A percentile compares a stretch with the other conserved stretches of the same genome.
phyloP scores from a whole-genome alignment of 768 basidiomycete species.

The Suillus decipiens region DNA sequence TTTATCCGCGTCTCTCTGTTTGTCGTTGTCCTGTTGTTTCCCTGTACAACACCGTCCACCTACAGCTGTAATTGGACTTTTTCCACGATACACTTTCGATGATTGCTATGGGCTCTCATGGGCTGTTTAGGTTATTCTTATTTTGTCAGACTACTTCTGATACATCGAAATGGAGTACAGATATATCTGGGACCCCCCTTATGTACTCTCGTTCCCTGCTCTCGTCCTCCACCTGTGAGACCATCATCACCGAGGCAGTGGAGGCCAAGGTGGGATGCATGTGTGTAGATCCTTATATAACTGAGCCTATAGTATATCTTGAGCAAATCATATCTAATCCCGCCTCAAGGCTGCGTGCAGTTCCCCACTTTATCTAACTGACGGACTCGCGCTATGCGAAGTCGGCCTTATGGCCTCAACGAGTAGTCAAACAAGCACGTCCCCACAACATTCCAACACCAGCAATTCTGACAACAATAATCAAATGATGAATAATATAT shows the following conservation, averaged over 20 bases:
- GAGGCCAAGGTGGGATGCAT: not conserved
- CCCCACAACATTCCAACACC: slow-evolving; percentile 12
- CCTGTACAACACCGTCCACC: not conserved
- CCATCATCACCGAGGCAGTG: not conserved
- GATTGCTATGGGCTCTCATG: not conserved
- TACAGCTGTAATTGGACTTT: not conserved
- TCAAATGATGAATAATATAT: slow-evolving; percentile 12
- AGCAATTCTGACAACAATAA: slow-evolving; percentile 8
- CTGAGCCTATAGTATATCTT: not conserved
- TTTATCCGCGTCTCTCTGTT: not conserved
- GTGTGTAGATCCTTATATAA: slow-evolving; percentile 17
- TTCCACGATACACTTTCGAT: not conserved
- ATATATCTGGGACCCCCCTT: slow-evolving; percentile 1
- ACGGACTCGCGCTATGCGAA: slow-evolving; percentile 16
- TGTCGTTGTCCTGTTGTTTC: not conserved
- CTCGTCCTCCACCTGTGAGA: slow-evolving; percentile 12
- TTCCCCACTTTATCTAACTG: slow-evolving; percentile 8
- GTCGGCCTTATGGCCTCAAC: slow-evolving; percentile 19
- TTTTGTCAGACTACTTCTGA: not conserved
- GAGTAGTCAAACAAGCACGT: slow-evolving; percentile 12
- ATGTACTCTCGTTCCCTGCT: not conserved
- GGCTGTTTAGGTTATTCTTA: slow-evolving; percentile 20
- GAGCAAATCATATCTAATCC: slow-evolving; percentile 11
- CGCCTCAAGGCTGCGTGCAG: slow-evolving; percentile 17
- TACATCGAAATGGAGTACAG: not conserved